Conservation (phyloP, 108 stramenopile species). For the Cyclotella choctawhatcheeana region DNA sequence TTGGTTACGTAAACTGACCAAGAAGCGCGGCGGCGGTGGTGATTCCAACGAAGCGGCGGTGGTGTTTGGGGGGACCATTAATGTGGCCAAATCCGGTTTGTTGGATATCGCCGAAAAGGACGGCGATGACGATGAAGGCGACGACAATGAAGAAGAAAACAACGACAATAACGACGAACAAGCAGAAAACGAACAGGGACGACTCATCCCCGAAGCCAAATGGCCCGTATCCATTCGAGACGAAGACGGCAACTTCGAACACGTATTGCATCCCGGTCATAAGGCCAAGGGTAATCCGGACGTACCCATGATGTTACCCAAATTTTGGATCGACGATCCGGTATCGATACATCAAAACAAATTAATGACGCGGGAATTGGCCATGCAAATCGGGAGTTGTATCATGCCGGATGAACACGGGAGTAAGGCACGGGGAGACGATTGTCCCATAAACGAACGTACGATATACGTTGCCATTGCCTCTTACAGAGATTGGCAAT, state of each 20-base stretch:
- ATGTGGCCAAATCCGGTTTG: slow-evolving; percentile 34
- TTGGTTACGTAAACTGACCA: slow-evolving; percentile 33
- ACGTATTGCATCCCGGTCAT: slow-evolving; percentile 75
- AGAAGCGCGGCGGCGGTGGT: background rate
- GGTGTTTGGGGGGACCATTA: slow-evolving; percentile 29
- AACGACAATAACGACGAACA: slow-evolving; percentile 8
- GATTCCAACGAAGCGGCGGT: no score
- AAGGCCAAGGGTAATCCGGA: slow-evolving; percentile 47
- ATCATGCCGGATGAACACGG: slow-evolving; percentile 65
- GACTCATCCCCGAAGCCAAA: slow-evolving; percentile 44
- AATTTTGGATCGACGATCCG: slow-evolving; percentile 62
- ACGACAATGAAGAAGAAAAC: background rate
- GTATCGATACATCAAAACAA: slow-evolving; percentile 65
- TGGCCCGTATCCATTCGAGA: slow-evolving; percentile 79
- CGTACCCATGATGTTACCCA: slow-evolving; percentile 65
- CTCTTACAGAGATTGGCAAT: slow-evolving; percentile 83
- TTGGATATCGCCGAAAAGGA: slow-evolving; percentile 23
- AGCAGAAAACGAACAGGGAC: background rate
- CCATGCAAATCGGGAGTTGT: slow-evolving; percentile 79
- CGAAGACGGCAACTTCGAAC: slow-evolving; percentile 64
- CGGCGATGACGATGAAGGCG: background rate
- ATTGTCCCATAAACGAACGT: slow-evolving; percentile 66
- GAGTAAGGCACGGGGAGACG: slow-evolving; percentile 62
- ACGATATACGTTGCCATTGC: slow-evolving; percentile 87
- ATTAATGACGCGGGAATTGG: slow-evolving; percentile 68